phyloP scores from a whole-genome alignment of 2,329 filamentous ascomycete species.

The Xylariaceae sp. region DNA sequence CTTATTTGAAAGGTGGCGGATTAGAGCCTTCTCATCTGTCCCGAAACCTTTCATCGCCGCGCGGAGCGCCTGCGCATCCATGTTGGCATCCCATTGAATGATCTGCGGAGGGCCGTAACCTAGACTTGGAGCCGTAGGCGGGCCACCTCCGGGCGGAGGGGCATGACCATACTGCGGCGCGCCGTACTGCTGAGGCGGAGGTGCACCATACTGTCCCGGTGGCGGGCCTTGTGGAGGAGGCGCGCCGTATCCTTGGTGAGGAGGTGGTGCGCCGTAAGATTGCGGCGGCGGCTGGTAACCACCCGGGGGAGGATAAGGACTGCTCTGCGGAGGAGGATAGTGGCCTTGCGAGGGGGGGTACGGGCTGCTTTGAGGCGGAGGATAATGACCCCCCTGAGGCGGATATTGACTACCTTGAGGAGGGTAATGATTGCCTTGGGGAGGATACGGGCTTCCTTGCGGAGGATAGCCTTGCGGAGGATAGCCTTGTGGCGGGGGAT shows the following conservation, averaged over 20 bases:
- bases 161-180: slow-evolving; percentile 32
- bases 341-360: slow-evolving; percentile 20
- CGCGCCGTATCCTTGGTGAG: slow-evolving; percentile 5
- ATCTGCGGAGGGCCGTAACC: slow-evolving; percentile 72
- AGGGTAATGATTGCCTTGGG: slow-evolving; percentile 6
- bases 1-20: slow-evolving; percentile 64
- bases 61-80: slow-evolving; percentile 67
- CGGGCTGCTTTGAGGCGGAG: slow-evolving; percentile 29
- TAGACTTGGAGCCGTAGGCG: slow-evolving; percentile 61
- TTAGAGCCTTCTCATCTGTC: slow-evolving; percentile 77
- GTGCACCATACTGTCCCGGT: slow-evolving; percentile 31
- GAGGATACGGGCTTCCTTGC: slow-evolving; percentile 27
- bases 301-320: slow-evolving; percentile 13
- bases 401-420: no score
- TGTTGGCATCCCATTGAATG: slow-evolving; percentile 63
- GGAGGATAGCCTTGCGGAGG: slow-evolving; percentile 20
- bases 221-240: slow-evolving; percentile 12
- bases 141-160: slow-evolving; percentile 23
- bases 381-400: slow-evolving; percentile 1
- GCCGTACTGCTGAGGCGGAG: slow-evolving; percentile 33
- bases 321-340: slow-evolving; percentile 5
- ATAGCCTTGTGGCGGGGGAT: slow-evolving; percentile 14
- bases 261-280: background rate
- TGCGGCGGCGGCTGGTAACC: slow-evolving; percentile 8
- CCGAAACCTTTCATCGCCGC: slow-evolving; percentile 92